Conservation (phyloP, 2,329 filamentous ascomycete genomes). For the Emergomyces orientalis region DNA sequence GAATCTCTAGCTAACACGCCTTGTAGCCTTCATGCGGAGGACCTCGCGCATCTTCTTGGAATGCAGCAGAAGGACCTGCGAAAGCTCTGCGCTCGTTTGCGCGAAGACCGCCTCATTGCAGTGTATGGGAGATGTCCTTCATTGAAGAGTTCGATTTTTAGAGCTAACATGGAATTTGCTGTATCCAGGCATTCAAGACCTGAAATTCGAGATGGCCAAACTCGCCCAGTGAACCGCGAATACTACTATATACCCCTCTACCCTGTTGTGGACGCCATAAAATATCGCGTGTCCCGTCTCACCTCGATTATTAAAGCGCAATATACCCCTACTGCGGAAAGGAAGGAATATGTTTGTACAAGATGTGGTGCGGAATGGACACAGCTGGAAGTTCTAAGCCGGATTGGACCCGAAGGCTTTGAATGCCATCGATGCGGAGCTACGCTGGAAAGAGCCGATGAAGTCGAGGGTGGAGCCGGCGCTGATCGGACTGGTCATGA, state of each 20-base stretch:
- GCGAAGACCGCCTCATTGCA: slow-evolving; percentile 75
- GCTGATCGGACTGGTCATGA: slow-evolving; percentile 41
- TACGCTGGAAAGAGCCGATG: slow-evolving; percentile 37
- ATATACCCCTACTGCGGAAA: slow-evolving; percentile 69
- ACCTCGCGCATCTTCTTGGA: slow-evolving; percentile 75
- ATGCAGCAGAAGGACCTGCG: slow-evolving; percentile 89
- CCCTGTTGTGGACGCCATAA: slow-evolving; percentile 88
- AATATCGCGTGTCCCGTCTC: slow-evolving; percentile 82
- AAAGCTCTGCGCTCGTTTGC: slow-evolving; percentile 74
- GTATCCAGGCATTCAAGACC: slow-evolving; percentile 55
- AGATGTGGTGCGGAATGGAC: slow-evolving; percentile 82
- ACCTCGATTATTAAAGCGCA: slow-evolving; percentile 81
- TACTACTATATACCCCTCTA: slow-evolving; percentile 98
- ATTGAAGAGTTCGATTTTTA: slow-evolving; percentile 8
- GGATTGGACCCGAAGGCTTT: slow-evolving; percentile 60
- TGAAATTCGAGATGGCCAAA: slow-evolving; percentile 70
- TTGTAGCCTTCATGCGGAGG: slow-evolving; percentile 65
- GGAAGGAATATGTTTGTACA: slow-evolving; percentile 82
- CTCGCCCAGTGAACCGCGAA: slow-evolving; percentile 72
- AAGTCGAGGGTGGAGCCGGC: slow-evolving; percentile 35
- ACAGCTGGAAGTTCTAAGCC: slow-evolving; percentile 76
- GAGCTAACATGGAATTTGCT: slow-evolving; percentile 14
- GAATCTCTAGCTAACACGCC: slow-evolving; percentile 11
- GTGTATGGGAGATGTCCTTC: slow-evolving; percentile 48
- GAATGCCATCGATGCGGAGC: slow-evolving; percentile 68